Evolutionary conservation across 768 basidiomycete genomes (phyloP).

Genomic region (Lentinula boryana): DNA sequence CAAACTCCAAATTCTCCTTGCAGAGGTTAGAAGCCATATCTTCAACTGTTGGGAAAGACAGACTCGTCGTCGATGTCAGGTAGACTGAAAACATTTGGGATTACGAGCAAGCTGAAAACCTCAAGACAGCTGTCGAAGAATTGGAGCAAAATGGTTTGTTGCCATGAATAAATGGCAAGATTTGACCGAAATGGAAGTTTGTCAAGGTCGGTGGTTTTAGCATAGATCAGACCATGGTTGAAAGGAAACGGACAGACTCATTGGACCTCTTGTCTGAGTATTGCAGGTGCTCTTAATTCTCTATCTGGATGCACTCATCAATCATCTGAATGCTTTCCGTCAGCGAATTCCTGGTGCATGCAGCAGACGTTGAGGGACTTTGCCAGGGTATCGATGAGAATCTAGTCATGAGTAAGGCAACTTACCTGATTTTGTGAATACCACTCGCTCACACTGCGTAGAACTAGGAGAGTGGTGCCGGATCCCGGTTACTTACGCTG

Average conservation of each 20-base stretch:
- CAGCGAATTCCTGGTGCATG: constrained; percentile 93
- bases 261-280: constrained; percentile 71
- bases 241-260: constrained; percentile 45
- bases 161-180: constrained; percentile 99
- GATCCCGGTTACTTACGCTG: constrained; percentile 95
- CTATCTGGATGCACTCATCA: background rate
- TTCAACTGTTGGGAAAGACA: constrained; percentile 69
- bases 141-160: constrained; percentile 78
- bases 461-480: constrained; percentile 87
- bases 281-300: constrained; percentile 56
- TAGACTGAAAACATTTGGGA: constrained; percentile 22
- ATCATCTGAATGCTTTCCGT: background rate
- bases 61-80: constrained; percentile 93
- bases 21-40: constrained; percentile 63
- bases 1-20: constrained; percentile 70
- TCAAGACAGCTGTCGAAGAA: constrained; percentile 67
- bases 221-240: background rate
- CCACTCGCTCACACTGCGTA: constrained; percentile 24
- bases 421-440: background rate
- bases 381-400: constrained; percentile 95
- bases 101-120: background rate
- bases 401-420: constrained; percentile 65
- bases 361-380: constrained; percentile 97
- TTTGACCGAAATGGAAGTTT: constrained; percentile 91
- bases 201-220: constrained; percentile 49